phyloP scores from a whole-genome alignment of 106 monocot genomes.

The Dendrobium huoshanense region DNA sequence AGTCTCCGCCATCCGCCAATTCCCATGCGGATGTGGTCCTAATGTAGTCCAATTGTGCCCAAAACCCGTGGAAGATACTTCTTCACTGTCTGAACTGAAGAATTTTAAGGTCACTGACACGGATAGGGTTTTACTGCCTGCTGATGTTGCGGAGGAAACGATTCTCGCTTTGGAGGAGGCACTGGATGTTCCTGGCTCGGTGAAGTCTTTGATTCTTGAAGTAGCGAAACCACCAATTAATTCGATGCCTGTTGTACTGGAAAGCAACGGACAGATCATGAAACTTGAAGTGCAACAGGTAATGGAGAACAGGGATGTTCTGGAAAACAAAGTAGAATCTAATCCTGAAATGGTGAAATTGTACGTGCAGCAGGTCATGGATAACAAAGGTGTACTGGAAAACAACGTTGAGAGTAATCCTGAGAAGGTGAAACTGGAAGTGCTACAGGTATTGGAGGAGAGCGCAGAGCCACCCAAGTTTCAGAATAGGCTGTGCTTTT shows the following conservation, averaged over 20 bases:
- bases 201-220: not conserved
- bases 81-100: not conserved
- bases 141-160: not conserved
- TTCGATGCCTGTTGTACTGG: not conserved
- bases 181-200: not conserved
- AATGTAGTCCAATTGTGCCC: not conserved
- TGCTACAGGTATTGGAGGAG: slow-evolving; percentile 1
- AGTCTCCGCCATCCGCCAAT: slow-evolving; percentile 5
- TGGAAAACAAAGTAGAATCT: not conserved
- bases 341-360: not conserved
- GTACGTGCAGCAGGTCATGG: too few relatives aligned
- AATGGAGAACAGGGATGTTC: not conserved
- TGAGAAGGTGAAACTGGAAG: not conserved
- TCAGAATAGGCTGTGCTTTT: not conserved
- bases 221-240: not conserved
- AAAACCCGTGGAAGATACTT: too few relatives aligned
- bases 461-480: not conserved
- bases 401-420: not conserved
- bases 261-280: not conserved
- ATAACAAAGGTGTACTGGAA: not conserved
- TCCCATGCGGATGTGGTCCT: slow-evolving; percentile 3
- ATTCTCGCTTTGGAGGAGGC: not conserved
- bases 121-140: not conserved
- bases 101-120: not conserved
- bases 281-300: not conserved